A percentile compares a stretch with the other conserved stretches of the same genome.
These are phyloP conservation scores for Plasmodium vivax DNA, from an alignment of 169 alveolate genomes.

Conservation along the genomic window DNA sequence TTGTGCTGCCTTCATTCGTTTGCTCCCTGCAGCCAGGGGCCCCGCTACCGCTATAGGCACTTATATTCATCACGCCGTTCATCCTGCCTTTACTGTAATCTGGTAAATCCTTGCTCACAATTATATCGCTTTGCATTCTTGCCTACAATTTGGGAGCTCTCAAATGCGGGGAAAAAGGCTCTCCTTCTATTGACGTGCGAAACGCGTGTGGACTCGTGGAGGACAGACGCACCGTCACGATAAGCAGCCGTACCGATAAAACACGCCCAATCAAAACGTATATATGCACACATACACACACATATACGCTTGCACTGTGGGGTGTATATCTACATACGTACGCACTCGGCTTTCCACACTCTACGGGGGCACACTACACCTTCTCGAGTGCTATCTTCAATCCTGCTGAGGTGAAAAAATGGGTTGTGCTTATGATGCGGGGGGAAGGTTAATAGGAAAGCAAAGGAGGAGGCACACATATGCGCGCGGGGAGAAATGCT, in stretches of 20 bases:
- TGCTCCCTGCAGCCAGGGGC: background rate
- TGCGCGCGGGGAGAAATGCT: background rate
- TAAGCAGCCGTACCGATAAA: background rate
- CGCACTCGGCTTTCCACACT: background rate
- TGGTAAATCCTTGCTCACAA: conserved; percentile 14
- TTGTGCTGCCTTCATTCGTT: background rate
- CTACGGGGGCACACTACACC: background rate
- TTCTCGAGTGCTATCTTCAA: background rate
- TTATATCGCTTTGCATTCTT: conserved; percentile 32
- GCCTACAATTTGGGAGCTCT: background rate
- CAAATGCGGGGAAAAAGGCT: background rate
- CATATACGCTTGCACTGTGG: background rate
- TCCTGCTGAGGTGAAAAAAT: background rate
- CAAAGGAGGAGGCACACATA: background rate
- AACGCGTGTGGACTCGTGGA: background rate
- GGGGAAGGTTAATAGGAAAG: background rate
- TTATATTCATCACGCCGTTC: conserved; percentile 3
- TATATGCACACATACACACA: background rate
- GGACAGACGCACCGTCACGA: background rate
- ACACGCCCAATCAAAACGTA: background rate
- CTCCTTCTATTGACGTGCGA: background rate
- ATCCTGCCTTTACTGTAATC: conserved; percentile 8
- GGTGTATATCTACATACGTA: background rate
- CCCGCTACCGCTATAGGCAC: background rate
- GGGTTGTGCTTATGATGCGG: background rate